Conservation (phyloP, 2,329 filamentous ascomycete genomes). For the Chaetomium olivaceum region DNA sequence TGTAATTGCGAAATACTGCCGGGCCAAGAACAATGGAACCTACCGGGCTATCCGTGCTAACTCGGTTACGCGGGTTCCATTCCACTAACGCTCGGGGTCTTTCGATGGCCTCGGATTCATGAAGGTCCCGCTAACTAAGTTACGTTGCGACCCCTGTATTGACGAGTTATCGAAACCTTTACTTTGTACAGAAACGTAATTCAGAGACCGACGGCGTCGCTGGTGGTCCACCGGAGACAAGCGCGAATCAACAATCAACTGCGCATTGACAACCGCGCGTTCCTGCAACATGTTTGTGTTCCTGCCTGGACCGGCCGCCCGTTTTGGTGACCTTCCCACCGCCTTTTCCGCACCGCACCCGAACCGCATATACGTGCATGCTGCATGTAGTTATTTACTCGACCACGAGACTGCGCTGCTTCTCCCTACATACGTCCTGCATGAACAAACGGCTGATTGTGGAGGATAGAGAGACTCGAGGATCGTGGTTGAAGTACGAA, state of each 20-base stretch:
- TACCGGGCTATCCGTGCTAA: not conserved
- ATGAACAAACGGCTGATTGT: slow-evolving; percentile 5
- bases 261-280: not conserved
- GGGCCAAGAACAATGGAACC: not conserved
- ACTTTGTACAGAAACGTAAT: not conserved
- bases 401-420: not conserved
- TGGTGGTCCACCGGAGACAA: not conserved
- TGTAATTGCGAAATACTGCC: not conserved
- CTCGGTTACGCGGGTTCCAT: not conserved
- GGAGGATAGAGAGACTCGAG: not conserved
- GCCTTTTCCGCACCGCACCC: slow-evolving; percentile 9
- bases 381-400: not conserved
- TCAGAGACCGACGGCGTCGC: not conserved
- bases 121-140: not conserved
- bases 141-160: no score
- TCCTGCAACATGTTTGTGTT: not conserved
- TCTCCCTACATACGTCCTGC: not conserved
- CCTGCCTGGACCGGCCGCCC: not conserved
- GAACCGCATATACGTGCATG: slow-evolving; percentile 4
- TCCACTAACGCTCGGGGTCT: no score
- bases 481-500: not conserved
- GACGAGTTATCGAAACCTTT: not conserved
- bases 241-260: not conserved
- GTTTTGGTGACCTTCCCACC: slow-evolving; percentile 1
- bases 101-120: not conserved